Conservation (phyloP, 1,139 yeast species). For the Zygosaccharomyces sapae region DNA sequence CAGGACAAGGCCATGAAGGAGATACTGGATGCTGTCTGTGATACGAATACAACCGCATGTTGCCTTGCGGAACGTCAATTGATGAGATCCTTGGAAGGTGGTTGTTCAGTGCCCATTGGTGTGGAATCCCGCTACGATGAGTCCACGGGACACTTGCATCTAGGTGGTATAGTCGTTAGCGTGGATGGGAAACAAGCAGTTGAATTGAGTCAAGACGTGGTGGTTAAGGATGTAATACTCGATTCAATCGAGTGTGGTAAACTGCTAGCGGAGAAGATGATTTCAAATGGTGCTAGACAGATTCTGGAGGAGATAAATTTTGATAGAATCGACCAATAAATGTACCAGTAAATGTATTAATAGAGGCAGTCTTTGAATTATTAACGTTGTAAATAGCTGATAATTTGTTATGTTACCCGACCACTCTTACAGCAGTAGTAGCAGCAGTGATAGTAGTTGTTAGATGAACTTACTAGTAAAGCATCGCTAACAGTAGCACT, state of each 20-base stretch:
- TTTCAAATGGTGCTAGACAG: slow-evolving; percentile 72
- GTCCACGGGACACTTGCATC: slow-evolving; percentile 41
- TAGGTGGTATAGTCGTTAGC: slow-evolving; percentile 75
- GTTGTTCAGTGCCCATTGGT: slow-evolving; percentile 97
- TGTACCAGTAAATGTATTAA: slow-evolving; percentile 22
- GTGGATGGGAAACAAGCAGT: slow-evolving; percentile 76
- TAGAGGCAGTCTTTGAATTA: background rate
- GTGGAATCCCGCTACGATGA: slow-evolving; percentile 60
- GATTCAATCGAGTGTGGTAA: slow-evolving; percentile 75
- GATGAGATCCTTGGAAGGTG: slow-evolving; percentile 89
- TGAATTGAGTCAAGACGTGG: slow-evolving; percentile 39
- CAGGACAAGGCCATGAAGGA: slow-evolving; percentile 56
- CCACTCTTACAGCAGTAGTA: background rate
- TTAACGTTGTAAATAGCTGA: background rate
- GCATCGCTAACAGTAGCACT: background rate
- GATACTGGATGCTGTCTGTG: slow-evolving; percentile 61
- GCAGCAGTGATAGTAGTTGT: too few relatives aligned
- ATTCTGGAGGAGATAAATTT: slow-evolving; percentile 80
- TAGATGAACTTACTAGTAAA: background rate
- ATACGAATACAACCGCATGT: slow-evolving; percentile 62
- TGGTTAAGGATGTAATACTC: slow-evolving; percentile 36
- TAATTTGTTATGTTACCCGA: background rate
- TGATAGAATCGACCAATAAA: slow-evolving; percentile 43
- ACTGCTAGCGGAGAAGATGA: slow-evolving; percentile 61
- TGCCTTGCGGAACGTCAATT: slow-evolving; percentile 90